phyloP scores from a whole-genome alignment of 2,329 filamentous ascomycete genomes.

The Colletotrichum euphorbiae region DNA sequence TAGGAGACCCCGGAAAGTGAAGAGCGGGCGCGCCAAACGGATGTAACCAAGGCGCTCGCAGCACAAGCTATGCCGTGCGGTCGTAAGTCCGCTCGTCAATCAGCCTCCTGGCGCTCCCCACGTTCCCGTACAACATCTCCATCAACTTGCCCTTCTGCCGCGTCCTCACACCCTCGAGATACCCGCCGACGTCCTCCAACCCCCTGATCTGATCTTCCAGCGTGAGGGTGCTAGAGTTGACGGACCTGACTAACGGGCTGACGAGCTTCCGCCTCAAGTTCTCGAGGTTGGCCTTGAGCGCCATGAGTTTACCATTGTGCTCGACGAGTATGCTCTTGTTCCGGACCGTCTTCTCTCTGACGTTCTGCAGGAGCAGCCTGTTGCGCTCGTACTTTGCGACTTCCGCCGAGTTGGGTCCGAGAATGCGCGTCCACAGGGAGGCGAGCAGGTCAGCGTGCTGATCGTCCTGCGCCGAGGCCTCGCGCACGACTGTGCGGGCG shows the following conservation, averaged over 20 bases:
- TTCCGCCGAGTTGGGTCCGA: slow-evolving; percentile 79
- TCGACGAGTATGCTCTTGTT: slow-evolving; percentile 90
- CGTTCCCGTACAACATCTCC: slow-evolving; percentile 78
- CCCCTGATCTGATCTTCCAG: slow-evolving; percentile 89
- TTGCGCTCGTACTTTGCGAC: slow-evolving; percentile 96
- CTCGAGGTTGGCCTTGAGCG: slow-evolving; percentile 88
- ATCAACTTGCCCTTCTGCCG: slow-evolving; percentile 86
- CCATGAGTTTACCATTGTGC: slow-evolving; percentile 86
- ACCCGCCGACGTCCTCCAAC: slow-evolving; percentile 81
- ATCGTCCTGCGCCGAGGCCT: slow-evolving; percentile 83
- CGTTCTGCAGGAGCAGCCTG: slow-evolving; percentile 79
- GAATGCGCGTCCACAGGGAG: slow-evolving; percentile 85
- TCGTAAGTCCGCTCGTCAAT: slow-evolving; percentile 47
- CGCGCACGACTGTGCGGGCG: slow-evolving; percentile 85
- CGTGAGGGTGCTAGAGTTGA: slow-evolving; percentile 75
- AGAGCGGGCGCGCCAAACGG: not conserved
- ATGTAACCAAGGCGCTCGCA: too few species aligned
- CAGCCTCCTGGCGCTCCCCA: slow-evolving; percentile 46
- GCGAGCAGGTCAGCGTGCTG: slow-evolving; percentile 84
- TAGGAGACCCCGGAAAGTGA: slow-evolving; percentile 1
- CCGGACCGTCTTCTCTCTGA: slow-evolving; percentile 83
- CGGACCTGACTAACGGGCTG: slow-evolving; percentile 81
- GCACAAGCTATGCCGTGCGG: slow-evolving; percentile 13
- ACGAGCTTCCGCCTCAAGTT: slow-evolving; percentile 85
- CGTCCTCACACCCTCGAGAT: slow-evolving; percentile 80